These are phyloP conservation scores for Trametes cingulata DNA, from an alignment of 768 basidiomycete species.

Conservation along the genomic window DNA sequence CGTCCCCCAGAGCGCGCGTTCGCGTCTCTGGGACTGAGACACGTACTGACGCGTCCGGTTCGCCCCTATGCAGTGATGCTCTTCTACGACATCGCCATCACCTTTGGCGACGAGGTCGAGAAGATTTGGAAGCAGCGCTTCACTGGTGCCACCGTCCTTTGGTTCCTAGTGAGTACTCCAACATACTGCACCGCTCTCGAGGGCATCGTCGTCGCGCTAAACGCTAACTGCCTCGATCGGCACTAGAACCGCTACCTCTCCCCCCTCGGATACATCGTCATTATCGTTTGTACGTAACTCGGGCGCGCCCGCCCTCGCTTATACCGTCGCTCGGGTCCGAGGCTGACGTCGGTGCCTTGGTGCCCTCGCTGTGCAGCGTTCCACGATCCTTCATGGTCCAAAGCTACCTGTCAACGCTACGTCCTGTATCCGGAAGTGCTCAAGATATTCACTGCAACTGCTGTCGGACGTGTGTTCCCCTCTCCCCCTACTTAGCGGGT, in stretches of 20 bases:
- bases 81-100: slow-evolving; percentile 26
- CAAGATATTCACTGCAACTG: slow-evolving; percentile 27
- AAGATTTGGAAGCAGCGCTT: slow-evolving; percentile 29
- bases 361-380: slow-evolving; percentile 13
- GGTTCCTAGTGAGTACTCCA: slow-evolving; percentile 22
- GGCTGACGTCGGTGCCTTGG: not conserved
- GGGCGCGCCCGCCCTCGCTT: not conserved
- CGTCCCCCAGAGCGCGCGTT: not conserved
- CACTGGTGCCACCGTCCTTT: slow-evolving; percentile 27
- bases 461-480: slow-evolving; percentile 23
- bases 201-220: not conserved
- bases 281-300: slow-evolving; percentile 28
- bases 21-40: not conserved
- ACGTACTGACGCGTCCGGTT: not conserved
- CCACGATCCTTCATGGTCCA: slow-evolving; percentile 25
- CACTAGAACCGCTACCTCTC: slow-evolving; percentile 30
- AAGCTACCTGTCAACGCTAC: slow-evolving; percentile 22
- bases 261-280: slow-evolving; percentile 29
- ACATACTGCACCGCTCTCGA: not conserved
- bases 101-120: slow-evolving; percentile 26
- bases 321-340: not conserved
- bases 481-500: not conserved
- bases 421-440: slow-evolving; percentile 28
- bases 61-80: slow-evolving; percentile 19
- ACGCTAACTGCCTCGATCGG: not conserved